phyloP scores from a whole-genome alignment of 1,139 yeast genomes.

The Blastobotrys raffinosifermentans region DNA sequence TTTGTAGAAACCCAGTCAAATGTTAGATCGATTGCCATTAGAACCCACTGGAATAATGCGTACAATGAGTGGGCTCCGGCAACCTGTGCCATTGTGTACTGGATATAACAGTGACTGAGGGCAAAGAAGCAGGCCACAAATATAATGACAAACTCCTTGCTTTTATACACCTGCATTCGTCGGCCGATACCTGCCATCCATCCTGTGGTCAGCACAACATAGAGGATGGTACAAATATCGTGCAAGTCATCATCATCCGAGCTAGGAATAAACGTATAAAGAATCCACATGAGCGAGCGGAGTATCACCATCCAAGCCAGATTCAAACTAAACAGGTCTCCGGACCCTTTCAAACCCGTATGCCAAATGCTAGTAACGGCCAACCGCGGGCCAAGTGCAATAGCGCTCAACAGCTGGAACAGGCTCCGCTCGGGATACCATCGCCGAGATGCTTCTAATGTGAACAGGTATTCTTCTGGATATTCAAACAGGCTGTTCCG shows the following conservation, averaged over 20 bases:
- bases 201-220: constrained; percentile 81
- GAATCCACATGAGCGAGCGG: constrained; percentile 91
- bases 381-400: constrained; percentile 64
- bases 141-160: too few species aligned
- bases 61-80: constrained; percentile 81
- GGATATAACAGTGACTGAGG: constrained; percentile 68
- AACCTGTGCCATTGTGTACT: constrained; percentile 66
- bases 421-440: constrained; percentile 90
- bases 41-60: constrained; percentile 90
- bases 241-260: constrained; percentile 96
- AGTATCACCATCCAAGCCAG: constrained; percentile 47
- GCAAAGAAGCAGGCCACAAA: constrained; percentile 62
- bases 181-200: constrained; percentile 53
- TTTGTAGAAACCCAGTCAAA: constrained; percentile 71
- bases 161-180: too few species aligned
- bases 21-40: constrained; percentile 62
- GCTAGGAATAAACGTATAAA: constrained; percentile 95
- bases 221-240: constrained; percentile 87
- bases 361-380: constrained; percentile 59
- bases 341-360: constrained; percentile 36
- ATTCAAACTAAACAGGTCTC: neutral
- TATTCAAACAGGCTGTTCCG: too few species aligned
- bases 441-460: constrained; percentile 73
- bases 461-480: neutral
- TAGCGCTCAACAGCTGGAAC: constrained; percentile 66